Evolutionary conservation across 208 protist species (phyloP).

Genomic region (Trypanosoma congolense): DNA sequence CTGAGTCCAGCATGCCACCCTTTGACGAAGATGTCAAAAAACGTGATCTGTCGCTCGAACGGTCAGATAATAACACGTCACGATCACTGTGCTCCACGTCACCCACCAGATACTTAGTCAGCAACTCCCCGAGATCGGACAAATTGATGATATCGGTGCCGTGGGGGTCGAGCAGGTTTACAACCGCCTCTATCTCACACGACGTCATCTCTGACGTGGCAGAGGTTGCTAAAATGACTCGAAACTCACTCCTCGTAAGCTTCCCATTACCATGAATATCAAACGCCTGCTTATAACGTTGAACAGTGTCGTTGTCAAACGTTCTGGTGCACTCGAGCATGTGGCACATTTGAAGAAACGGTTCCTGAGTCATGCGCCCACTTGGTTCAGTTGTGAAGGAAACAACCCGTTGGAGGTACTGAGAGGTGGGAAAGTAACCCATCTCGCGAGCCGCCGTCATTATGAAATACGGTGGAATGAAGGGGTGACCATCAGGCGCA

Average conservation of each 20-base stretch:
- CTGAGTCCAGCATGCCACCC: not conserved
- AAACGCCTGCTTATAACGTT: constrained; percentile 12
- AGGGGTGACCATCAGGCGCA: constrained; percentile 22
- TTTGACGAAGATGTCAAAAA: not conserved
- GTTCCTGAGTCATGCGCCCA: constrained; percentile 25
- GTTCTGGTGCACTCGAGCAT: constrained; percentile 23
- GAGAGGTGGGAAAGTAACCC: constrained; percentile 50
- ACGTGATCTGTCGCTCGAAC: not conserved
- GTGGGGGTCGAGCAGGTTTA: constrained; percentile 59
- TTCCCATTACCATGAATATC: constrained; percentile 28
- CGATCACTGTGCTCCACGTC: not conserved
- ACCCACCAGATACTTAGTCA: constrained; percentile 10
- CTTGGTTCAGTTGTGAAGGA: constrained; percentile 14
- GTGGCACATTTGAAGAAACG: constrained; percentile 57
- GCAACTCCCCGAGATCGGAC: constrained; percentile 7
- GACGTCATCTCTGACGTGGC: constrained; percentile 24
- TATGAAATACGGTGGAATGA: constrained; percentile 36
- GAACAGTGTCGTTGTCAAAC: constrained; percentile 3
- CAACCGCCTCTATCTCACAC: constrained; percentile 45
- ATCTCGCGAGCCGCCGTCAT: constrained; percentile 38
- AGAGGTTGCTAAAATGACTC: constrained; percentile 29
- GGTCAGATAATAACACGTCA: not conserved
- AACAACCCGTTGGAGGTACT: constrained; percentile 23
- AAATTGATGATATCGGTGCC: constrained; percentile 24
- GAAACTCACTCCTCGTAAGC: constrained; percentile 34